Conservation (phyloP, 805 yeast species). For the Ogataea paraovalis region DNA sequence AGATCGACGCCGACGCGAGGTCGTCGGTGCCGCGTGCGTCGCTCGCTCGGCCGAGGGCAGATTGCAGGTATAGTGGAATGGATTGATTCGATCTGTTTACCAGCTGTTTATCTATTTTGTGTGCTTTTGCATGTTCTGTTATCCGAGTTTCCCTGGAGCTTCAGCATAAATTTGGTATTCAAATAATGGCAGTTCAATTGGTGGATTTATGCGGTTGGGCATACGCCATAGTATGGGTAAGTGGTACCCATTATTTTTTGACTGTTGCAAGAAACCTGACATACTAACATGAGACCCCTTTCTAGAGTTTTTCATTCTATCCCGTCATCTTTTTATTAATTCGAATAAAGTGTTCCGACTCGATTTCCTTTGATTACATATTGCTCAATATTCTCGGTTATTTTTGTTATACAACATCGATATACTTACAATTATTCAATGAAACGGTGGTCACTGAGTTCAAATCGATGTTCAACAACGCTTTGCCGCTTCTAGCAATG, state of each 20-base stretch:
- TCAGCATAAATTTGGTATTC: too few species aligned
- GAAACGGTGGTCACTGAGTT: conserved; percentile 31
- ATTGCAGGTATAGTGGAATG: too few species aligned
- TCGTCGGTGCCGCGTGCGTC: too few species aligned
- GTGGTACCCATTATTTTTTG: conserved; percentile 1
- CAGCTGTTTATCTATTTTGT: too few species aligned
- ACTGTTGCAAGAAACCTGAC: too few species aligned
- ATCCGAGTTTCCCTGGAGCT: too few species aligned
- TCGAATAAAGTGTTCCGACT: conserved; percentile 39
- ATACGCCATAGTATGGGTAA: conserved; percentile 28
- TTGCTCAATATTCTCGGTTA: conserved; percentile 46
- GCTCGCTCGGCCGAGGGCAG: too few species aligned
- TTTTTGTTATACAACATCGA: conserved; percentile 38
- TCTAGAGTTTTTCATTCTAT: conserved; percentile 45
- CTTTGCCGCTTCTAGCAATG: conserved; percentile 37
- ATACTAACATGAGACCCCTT: too few species aligned
- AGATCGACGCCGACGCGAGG: too few species aligned
- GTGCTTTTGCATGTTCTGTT: too few species aligned
- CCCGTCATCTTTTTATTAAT: conserved; percentile 44
- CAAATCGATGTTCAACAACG: conserved; percentile 28
- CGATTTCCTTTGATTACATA: conserved; percentile 46
- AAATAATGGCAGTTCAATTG: conserved; percentile 8
- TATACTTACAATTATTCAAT: conserved; percentile 39
- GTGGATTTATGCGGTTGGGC: conserved; percentile 26
- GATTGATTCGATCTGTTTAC: too few species aligned